phyloP scores from a whole-genome alignment of 108 stramenopile species.

The Nannochloropsis oceanica region DNA sequence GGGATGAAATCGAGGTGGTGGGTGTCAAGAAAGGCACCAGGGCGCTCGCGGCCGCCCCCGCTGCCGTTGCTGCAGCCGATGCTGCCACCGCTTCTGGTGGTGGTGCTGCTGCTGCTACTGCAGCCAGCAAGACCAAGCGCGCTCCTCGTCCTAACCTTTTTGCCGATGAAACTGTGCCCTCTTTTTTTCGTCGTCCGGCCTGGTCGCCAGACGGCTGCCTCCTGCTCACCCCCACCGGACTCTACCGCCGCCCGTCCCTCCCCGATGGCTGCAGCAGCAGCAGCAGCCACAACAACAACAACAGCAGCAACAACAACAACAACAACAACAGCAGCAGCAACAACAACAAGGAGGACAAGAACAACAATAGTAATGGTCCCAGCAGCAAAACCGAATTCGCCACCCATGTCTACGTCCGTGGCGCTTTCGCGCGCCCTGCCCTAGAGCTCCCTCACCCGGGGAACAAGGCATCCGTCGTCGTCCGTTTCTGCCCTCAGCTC shows the following conservation, averaged over 20 bases:
- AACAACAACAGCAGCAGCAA: background rate
- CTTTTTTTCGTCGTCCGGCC: slow-evolving; percentile 72
- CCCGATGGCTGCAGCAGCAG: background rate
- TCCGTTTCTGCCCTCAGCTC: slow-evolving; percentile 39
- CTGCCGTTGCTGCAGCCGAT: no score
- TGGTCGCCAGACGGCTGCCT: slow-evolving; percentile 80
- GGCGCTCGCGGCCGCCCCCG: background rate
- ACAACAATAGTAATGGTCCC: background rate
- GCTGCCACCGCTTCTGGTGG: background rate
- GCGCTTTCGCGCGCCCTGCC: background rate
- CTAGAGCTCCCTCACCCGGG: slow-evolving; percentile 3
- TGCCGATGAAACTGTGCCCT: slow-evolving; percentile 65
- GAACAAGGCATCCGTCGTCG: slow-evolving; percentile 37
- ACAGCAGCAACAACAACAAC: background rate
- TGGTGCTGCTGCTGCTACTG: background rate
- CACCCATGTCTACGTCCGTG: background rate
- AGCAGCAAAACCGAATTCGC: background rate
- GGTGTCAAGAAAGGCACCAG: background rate
- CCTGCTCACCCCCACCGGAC: slow-evolving; percentile 65
- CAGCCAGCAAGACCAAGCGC: background rate
- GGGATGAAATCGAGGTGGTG: background rate
- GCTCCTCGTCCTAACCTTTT: slow-evolving; percentile 44
- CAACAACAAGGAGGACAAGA: no score
- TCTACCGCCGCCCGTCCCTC: slow-evolving; percentile 4
- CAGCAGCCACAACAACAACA: background rate